Percentiles rank a stretch among this genome's conserved stretches.
These are phyloP conservation scores for Aspergillus niger DNA, from an alignment of 2,329 filamentous ascomycete species.

Conservation along the genomic window DNA sequence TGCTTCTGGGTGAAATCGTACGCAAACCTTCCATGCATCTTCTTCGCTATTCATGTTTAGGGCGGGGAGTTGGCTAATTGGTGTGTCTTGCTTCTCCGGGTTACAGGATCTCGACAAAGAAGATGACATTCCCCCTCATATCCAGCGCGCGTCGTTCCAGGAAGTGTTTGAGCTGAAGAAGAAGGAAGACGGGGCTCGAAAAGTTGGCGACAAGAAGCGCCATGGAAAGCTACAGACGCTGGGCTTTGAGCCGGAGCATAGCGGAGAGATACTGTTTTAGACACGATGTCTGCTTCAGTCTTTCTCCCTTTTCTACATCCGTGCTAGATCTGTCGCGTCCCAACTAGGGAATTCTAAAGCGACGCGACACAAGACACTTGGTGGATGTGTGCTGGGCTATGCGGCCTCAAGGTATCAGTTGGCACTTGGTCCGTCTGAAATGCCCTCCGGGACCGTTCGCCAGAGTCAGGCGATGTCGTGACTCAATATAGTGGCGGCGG, in stretches of 20 bases:
- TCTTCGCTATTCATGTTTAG: background rate
- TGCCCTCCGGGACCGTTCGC: constrained; percentile 1
- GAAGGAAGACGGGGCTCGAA: constrained; percentile 68
- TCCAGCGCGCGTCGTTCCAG: constrained; percentile 66
- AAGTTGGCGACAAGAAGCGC: constrained; percentile 71
- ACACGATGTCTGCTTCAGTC: constrained; percentile 2
- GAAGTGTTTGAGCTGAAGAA: constrained; percentile 73
- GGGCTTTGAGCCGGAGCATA: constrained; percentile 85
- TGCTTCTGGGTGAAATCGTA: constrained; percentile 87
- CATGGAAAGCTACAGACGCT: constrained; percentile 71
- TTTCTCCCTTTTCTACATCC: constrained; percentile 5
- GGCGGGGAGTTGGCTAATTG: background rate
- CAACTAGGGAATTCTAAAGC: background rate
- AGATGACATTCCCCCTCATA: constrained; percentile 76
- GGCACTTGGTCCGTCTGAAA: constrained; percentile 1
- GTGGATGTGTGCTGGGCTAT: constrained; percentile 1
- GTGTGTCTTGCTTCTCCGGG: background rate
- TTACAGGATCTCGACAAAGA: constrained; percentile 86
- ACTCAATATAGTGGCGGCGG: background rate
- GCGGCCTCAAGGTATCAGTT: background rate
- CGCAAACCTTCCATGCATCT: constrained; percentile 16
- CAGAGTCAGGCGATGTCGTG: background rate
- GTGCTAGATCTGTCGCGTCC: constrained; percentile 1
- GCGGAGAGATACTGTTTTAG: constrained; percentile 72
- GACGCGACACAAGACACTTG: background rate